Percentiles rank a stretch among this genome's conserved stretches.
Evolutionary conservation across 768 basidiomycete species (phyloP).

Genomic region (Myochromella boudieri): DNA sequence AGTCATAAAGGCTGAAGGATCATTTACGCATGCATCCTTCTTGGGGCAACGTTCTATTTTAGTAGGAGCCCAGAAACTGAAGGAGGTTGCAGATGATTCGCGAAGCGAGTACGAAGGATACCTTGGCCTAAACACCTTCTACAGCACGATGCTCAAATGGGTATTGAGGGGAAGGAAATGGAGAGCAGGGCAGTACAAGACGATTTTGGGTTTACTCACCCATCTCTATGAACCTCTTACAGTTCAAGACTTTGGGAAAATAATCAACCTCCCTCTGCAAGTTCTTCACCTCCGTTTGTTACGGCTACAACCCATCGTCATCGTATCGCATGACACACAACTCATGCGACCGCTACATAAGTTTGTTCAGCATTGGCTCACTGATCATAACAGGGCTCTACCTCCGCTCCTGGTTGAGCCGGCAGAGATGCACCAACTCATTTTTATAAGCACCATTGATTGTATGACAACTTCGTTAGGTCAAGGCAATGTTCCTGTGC

Average conservation of each 20-base stretch:
- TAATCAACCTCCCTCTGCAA: not conserved
- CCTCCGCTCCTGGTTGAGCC: constrained; percentile 9
- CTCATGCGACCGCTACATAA: constrained; percentile 9
- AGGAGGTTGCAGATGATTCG: constrained; percentile 8
- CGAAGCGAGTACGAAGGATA: constrained; percentile 18
- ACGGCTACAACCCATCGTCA: constrained; percentile 7
- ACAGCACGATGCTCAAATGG: constrained; percentile 11
- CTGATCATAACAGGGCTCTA: constrained; percentile 5
- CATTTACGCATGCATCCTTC: constrained; percentile 14
- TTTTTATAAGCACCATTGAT: constrained; percentile 7
- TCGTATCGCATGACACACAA: not conserved
- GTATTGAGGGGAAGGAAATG: not conserved
- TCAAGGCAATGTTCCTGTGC: too few relatives aligned
- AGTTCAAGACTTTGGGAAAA: not conserved
- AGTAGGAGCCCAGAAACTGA: constrained; percentile 10
- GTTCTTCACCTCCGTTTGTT: constrained; percentile 5
- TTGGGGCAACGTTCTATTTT: constrained; percentile 10
- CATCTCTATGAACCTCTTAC: constrained; percentile 11
- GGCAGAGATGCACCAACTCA: constrained; percentile 10
- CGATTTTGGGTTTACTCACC: constrained; percentile 5
- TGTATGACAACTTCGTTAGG: constrained; percentile 7
- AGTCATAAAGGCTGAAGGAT: constrained; percentile 13
- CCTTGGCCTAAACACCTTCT: constrained; percentile 16
- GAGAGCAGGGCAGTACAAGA: constrained; percentile 1
- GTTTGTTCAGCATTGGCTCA: constrained; percentile 13